phyloP scores from a whole-genome alignment of 2,329 filamentous ascomycete genomes.

The Aspergillus amoenus region DNA sequence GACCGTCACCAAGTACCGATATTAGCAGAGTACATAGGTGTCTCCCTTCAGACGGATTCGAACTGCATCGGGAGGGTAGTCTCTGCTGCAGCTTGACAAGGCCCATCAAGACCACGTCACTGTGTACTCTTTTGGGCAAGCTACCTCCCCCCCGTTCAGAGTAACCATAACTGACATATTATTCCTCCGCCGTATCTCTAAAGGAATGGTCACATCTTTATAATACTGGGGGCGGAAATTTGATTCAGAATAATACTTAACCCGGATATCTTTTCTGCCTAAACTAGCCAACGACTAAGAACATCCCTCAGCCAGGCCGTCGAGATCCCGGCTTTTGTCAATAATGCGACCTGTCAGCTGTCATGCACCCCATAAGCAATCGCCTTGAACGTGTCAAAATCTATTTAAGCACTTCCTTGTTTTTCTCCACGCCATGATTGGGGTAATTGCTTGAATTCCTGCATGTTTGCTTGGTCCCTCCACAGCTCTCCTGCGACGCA shows the following conservation, averaged over 20 bases:
- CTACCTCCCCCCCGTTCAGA: background rate
- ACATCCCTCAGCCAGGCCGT: background rate
- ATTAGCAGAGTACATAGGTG: too few relatives aligned
- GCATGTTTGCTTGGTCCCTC: conserved; percentile 5
- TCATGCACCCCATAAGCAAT: conserved; percentile 14
- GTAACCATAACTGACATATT: background rate
- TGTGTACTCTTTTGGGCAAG: conserved; percentile 4
- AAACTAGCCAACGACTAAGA: background rate
- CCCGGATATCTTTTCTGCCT: background rate
- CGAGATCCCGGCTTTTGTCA: background rate
- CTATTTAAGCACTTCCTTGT: background rate
- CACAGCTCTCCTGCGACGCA: background rate
- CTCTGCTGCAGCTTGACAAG: background rate
- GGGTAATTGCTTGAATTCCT: background rate
- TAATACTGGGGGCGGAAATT: background rate
- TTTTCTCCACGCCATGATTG: background rate
- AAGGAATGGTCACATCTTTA: background rate
- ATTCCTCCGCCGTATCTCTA: background rate
- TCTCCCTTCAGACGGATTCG: background rate
- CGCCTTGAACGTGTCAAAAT: conserved; percentile 1
- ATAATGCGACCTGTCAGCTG: conserved; percentile 16
- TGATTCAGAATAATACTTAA: background rate
- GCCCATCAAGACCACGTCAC: background rate
- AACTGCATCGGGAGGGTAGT: background rate
- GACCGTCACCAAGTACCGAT: too few relatives aligned